Evolutionary conservation across 1,284 basidiomycete species (phyloP).

Genomic region (Flammula alnicola): DNA sequence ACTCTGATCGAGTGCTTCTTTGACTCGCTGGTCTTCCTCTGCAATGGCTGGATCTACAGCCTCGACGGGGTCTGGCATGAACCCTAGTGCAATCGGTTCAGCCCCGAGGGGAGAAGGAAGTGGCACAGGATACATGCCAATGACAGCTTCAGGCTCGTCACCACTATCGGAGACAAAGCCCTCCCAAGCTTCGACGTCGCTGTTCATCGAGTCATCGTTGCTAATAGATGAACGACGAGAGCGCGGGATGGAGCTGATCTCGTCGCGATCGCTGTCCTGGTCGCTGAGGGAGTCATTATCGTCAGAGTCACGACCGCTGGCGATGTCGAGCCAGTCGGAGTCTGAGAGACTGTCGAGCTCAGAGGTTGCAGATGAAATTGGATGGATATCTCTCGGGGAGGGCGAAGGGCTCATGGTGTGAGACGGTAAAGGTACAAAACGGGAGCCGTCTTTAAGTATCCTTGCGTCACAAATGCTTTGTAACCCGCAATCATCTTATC

Average conservation of each 20-base stretch:
- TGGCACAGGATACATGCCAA: slow-evolving; percentile 36
- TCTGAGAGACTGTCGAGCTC: slow-evolving; percentile 72
- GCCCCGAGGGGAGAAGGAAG: slow-evolving; percentile 34
- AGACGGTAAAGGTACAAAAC: slow-evolving; percentile 18
- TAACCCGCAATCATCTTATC: no score
- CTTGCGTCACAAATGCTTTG: slow-evolving; percentile 13
- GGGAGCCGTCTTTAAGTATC: slow-evolving; percentile 22
- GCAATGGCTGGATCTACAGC: slow-evolving; percentile 27
- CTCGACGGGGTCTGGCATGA: slow-evolving; percentile 31
- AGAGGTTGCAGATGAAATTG: slow-evolving; percentile 46
- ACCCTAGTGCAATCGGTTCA: slow-evolving; percentile 33
- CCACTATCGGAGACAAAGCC: slow-evolving; percentile 65
- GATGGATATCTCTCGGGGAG: slow-evolving; percentile 34
- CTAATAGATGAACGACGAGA: slow-evolving; percentile 73
- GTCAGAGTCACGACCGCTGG: slow-evolving; percentile 67
- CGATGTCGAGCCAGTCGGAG: slow-evolving; percentile 80
- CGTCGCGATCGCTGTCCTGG: slow-evolving; percentile 63
- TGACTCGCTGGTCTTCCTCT: slow-evolving; percentile 67
- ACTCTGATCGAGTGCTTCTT: slow-evolving; percentile 76
- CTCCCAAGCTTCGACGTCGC: slow-evolving; percentile 75
- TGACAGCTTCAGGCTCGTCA: slow-evolving; percentile 50
- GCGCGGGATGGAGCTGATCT: slow-evolving; percentile 51
- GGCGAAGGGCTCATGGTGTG: slow-evolving; percentile 35
- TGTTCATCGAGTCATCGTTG: slow-evolving; percentile 63
- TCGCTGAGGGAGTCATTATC: slow-evolving; percentile 68